Evolutionary conservation across 805 yeast genomes (phyloP).

Genomic region (Yamadazyma philogaea): DNA sequence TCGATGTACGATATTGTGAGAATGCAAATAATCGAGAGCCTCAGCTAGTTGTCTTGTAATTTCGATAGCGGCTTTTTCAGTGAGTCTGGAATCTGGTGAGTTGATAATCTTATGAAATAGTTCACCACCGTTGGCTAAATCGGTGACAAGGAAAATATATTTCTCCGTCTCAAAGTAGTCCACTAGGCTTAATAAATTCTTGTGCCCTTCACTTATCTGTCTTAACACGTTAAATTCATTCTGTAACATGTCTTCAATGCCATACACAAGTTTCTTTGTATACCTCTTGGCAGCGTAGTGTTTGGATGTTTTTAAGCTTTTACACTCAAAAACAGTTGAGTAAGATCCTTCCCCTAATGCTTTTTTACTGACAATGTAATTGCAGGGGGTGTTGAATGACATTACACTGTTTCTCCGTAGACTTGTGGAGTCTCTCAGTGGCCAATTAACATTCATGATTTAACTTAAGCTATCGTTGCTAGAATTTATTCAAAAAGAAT

Average conservation of each 20-base stretch:
- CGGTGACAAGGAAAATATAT: conserved; percentile 56
- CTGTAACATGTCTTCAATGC: conserved; percentile 50
- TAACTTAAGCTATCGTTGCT: too few species aligned
- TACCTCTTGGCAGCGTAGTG: conserved; percentile 56
- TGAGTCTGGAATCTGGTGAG: conserved; percentile 34
- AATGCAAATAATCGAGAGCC: conserved; percentile 58
- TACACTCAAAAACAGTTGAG: conserved; percentile 50
- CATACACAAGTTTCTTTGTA: conserved; percentile 47
- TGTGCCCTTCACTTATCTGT: conserved; percentile 47
- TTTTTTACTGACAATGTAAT: conserved; percentile 28
- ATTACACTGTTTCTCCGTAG: conserved; percentile 11
- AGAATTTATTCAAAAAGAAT: background rate
- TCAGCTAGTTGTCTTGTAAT: conserved; percentile 49
- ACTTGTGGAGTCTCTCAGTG: conserved; percentile 18
- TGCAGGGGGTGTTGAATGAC: conserved; percentile 25
- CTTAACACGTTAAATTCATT: conserved; percentile 59
- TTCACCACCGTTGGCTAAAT: conserved; percentile 67
- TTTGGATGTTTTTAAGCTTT: conserved; percentile 35
- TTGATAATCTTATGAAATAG: conserved; percentile 56
- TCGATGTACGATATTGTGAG: conserved; percentile 61
- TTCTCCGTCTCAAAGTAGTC: conserved; percentile 70
- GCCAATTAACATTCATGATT: conserved; percentile 22
- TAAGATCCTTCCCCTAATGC: conserved; percentile 47
- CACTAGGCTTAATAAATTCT: conserved; percentile 56
- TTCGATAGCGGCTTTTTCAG: conserved; percentile 47